Evolutionary conservation across 768 basidiomycete species (phyloP), one percentile per base, ranked within the genome.

Genomic region (Lyophyllum shimeji): DNA sequence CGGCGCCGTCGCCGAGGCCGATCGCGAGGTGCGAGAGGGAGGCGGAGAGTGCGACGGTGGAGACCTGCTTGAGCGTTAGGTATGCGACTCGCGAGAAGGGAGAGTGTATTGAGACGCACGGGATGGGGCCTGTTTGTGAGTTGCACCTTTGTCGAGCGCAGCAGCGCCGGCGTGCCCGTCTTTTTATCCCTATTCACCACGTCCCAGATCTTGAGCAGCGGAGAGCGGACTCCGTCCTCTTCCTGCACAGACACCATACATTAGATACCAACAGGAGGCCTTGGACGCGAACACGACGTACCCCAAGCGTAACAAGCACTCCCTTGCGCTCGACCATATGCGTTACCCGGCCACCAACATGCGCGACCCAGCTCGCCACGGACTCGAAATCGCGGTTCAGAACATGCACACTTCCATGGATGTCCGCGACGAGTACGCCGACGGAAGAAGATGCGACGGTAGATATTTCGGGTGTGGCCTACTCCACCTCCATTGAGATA

Each of bases 1-100:
- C 95, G 0, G 91, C 91, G 23, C 97, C 97, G 65, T 98, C 95
- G 6, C 87, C 94, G n/a, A 98, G 82, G 13, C 95, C 97, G 39
- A 98, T 82, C 6, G 95, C 89, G 23, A 99, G 83, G 68, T 95
- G 91, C 0, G 90, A 83, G 3, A 97, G 77, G 17, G 82, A 81
- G 6, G 83, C 73, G 0, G 95, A 90, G 20, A 95, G 74, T 0
- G 95, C 91, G 40, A 97, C 75, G 1, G 88, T 83, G 1, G 92
- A 86, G 11, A 95, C 85, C 84, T 90, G 47, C 66, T 58, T 47
- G 20, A 43, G 21, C 43, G 44, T 43, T 54, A 59, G 56, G 46
- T 3, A 5, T 17, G 34, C 3, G 12, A 37, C 34, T 37, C 29
- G 9, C 29, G 29, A 29, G 29, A 29, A 29, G 29, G n/a, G n/a